These are phyloP conservation scores for Skeletonema menzelii DNA, from an alignment of 108 stramenopile species.

Conservation along the genomic window DNA sequence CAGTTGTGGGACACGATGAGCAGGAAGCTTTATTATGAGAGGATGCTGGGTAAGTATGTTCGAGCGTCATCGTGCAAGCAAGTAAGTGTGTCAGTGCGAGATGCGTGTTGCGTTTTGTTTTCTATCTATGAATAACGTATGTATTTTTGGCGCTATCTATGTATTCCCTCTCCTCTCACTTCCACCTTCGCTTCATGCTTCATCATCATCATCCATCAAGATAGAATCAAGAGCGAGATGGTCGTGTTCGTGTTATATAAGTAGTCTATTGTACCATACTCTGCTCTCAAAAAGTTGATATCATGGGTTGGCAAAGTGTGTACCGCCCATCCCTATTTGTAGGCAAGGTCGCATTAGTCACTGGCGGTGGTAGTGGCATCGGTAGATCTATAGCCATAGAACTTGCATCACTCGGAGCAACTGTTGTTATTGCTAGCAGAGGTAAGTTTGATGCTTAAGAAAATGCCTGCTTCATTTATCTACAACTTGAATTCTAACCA, in stretches of 20 bases:
- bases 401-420: slow-evolving; percentile 70
- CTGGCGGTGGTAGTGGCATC: slow-evolving; percentile 90
- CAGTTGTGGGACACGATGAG: not conserved
- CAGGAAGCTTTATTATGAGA: too few species aligned
- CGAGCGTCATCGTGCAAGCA: too few species aligned
- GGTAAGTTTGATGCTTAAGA: too few species aligned
- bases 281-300: not conserved
- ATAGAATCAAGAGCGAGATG: too few species aligned
- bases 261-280: too few species aligned
- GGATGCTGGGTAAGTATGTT: too few species aligned
- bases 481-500: too few species aligned
- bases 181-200: too few species aligned
- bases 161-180: too few species aligned
- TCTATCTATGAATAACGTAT: not conserved
- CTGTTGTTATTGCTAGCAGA: slow-evolving; percentile 80
- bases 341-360: slow-evolving; percentile 76
- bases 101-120: not conserved
- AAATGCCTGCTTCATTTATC: too few species aligned
- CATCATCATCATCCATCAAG: too few species aligned
- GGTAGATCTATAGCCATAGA: slow-evolving; percentile 70
- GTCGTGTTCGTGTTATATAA: too few species aligned
- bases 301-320: slow-evolving; percentile 46
- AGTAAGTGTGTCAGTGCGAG: not conserved
- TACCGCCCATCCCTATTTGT: slow-evolving; percentile 74
- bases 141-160: not conserved